Evolutionary conservation across 257 asterid genomes (phyloP), one percentile per base, ranked within the genome.

Genomic region (Salvia splendens): DNA sequence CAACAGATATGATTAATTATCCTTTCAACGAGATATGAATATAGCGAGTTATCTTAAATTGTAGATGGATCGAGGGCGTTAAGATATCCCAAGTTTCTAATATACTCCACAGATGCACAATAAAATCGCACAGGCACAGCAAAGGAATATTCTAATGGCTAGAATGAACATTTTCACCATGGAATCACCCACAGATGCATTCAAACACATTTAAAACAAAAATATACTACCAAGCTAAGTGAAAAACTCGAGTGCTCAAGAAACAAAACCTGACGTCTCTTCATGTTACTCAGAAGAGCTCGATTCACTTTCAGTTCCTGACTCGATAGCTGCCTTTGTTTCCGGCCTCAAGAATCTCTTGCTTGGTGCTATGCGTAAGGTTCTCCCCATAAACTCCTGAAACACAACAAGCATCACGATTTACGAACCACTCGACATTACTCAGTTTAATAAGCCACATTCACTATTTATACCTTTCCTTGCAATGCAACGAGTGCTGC

Each of bases 341-440:
- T 53, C 86, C 65, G 75, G 75, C 50, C 96, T 85, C 76, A 88
- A 70, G 80, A 85, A 88, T 69, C 78, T 77, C 78, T 49, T 85
- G 78, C 97, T 93, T 0, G 61, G 83, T 11, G 92, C 92, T 40
- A 90, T 87, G 6, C 95, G 85, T 72, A 93, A 61, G 12, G 80
- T 79, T 76, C 95, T 82, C 24, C 96, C 97, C 96, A 93, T 86
- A 70, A 93, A 85, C 77, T 86, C 97, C 97, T 92, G 83, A 35
- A 75, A 77, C 30, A 67, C 45, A 78, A 38, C 41, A 63, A 73
- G 4, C 24, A 32, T 33, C 70, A 9, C 61, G 28, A 72, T 70
- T 55, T 40, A 35, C n/a, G 32, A 54, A 51, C 50, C 5, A 47
- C 24, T 42, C 33, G 20, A 50, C 42, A 12, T 58, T 61, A 35